phyloP scores from a whole-genome alignment of 2,329 filamentous ascomycete genomes.

The Arthroderma sp. region DNA sequence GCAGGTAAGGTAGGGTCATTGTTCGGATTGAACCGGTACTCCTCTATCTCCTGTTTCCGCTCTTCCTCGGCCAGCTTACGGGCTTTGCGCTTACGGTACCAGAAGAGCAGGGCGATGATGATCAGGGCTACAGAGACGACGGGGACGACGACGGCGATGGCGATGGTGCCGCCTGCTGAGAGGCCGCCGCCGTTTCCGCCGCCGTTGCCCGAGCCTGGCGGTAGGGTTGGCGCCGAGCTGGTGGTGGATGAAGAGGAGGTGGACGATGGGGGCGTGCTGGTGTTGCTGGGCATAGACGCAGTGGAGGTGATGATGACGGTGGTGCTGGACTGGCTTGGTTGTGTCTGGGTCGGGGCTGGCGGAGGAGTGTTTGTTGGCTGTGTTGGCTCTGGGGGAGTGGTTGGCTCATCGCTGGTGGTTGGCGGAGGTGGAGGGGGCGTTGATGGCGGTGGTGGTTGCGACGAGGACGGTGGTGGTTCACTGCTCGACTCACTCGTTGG shows the following conservation, averaged over 20 bases:
- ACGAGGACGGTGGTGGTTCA: constrained; percentile 1
- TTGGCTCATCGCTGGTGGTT: constrained; percentile 1
- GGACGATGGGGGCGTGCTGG: constrained; percentile 5
- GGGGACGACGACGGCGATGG: constrained; percentile 85
- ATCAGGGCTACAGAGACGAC: constrained; percentile 78
- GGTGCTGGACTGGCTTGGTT: constrained; percentile 3
- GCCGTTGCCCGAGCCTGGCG: constrained; percentile 19
- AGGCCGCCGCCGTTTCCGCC: constrained; percentile 27
- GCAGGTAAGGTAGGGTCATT: constrained; percentile 69
- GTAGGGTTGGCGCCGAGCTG: constrained; percentile 19
- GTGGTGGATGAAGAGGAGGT: constrained; percentile 17
- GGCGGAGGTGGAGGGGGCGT: background rate
- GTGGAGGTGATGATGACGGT: constrained; percentile 21
- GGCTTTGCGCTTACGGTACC: constrained; percentile 82
- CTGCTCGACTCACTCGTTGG: background rate
- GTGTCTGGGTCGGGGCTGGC: constrained; percentile 3
- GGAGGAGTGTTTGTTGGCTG: constrained; percentile 2
- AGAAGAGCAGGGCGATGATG: constrained; percentile 61
- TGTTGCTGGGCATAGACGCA: constrained; percentile 3
- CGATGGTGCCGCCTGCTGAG: constrained; percentile 55
- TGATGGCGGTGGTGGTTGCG: constrained; percentile 7
- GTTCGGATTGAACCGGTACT: constrained; percentile 97
- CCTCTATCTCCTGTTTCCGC: constrained; percentile 88
- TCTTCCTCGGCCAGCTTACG: constrained; percentile 76
- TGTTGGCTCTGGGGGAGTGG: constrained; percentile 8